phyloP scores from a whole-genome alignment of 2,329 filamentous ascomycete genomes.

The Juglanconis juglandina region DNA sequence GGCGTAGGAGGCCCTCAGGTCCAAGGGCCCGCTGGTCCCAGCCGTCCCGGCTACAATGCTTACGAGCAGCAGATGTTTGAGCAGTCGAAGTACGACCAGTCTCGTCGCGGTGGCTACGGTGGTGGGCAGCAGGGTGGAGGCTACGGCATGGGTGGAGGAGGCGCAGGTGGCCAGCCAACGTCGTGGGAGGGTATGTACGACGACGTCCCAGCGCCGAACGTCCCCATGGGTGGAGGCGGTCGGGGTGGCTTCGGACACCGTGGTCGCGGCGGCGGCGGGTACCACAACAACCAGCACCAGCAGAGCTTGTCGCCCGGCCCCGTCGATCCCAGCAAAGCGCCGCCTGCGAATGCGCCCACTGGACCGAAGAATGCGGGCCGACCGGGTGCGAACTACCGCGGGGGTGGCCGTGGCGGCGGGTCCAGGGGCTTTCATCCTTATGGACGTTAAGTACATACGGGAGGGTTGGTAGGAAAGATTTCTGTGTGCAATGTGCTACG shows the following conservation, averaged over 20 bases:
- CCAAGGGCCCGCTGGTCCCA: slow-evolving; percentile 22
- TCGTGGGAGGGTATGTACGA: slow-evolving; percentile 99
- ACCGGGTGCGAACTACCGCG: slow-evolving; percentile 88
- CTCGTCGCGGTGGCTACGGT: slow-evolving; percentile 30
- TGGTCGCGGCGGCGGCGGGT: slow-evolving; percentile 32
- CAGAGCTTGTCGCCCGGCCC: slow-evolving; percentile 34
- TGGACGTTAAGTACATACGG: slow-evolving; percentile 19
- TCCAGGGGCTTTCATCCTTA: slow-evolving; percentile 80
- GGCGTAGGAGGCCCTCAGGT: slow-evolving; percentile 26
- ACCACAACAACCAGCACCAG: slow-evolving; percentile 33
- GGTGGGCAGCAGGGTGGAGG: slow-evolving; percentile 28
- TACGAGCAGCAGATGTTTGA: slow-evolving; percentile 73
- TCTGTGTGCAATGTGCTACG: too few species aligned
- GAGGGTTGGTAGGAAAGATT: neutral
- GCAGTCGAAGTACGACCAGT: slow-evolving; percentile 72
- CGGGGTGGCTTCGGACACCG: slow-evolving; percentile 37
- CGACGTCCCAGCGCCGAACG: slow-evolving; percentile 80
- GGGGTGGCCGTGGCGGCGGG: slow-evolving; percentile 75
- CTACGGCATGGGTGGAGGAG: slow-evolving; percentile 30
- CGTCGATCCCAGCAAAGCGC: slow-evolving; percentile 53
- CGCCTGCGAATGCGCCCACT: slow-evolving; percentile 82
- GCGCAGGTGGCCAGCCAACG: slow-evolving; percentile 60
- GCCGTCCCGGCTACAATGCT: slow-evolving; percentile 57
- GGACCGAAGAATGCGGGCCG: slow-evolving; percentile 93
- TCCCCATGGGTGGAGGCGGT: slow-evolving; percentile 32